Evolutionary conservation across 73 alveolate genomes (phyloP), one percentile per base, ranked within the genome.

Genomic region (Blepharisma japonicum): DNA sequence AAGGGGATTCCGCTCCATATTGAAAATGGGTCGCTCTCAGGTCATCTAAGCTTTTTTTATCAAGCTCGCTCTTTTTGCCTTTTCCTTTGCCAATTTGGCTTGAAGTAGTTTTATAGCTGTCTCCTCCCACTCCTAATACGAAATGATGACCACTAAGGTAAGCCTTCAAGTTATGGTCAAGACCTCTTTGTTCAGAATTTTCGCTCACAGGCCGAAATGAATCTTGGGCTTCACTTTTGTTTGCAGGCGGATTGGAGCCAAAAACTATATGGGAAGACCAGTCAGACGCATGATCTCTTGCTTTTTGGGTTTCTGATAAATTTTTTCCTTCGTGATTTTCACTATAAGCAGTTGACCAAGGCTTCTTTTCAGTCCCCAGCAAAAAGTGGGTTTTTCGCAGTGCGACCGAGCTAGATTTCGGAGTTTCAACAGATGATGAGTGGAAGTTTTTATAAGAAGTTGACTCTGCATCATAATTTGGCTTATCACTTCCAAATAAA

Each of bases 241-340:
- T 32, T 0, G 42, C 42, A 32, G 42, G 42, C 3, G 42, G 42
- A 32, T 32, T 32, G 3, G 42, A 32, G 11, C 74, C 74, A 20
- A 61, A 25, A 11, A 61, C 47, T 25, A 61, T 14, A 61, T 61
- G 74, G 14, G 74, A 61, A 61, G 74, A 61, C 47, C 47, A 32
- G 42, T 61, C 47, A 61, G 23, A 61, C 5, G 47, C 39, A 14
- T n/a, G 47, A 61, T 61, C 23, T 5, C 23, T 25, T 61, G 18
- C 14, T 8, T 39, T 8, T 61, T 61, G 18, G 46, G 46, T 8
- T 61, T 25, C 47, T 61, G 74, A 8, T 25, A 9, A 9, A 8
- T 25, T 61, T 61, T 39, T 61, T n/a, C 50, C 50, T 61, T 61
- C 47, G 5, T 14, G 38, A 20, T 14, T 61, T 61, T n/a, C 39